These are phyloP conservation scores for Scenedesmus sp. DNA, from an alignment of 163 green algal genomes.

Conservation along the genomic window DNA sequence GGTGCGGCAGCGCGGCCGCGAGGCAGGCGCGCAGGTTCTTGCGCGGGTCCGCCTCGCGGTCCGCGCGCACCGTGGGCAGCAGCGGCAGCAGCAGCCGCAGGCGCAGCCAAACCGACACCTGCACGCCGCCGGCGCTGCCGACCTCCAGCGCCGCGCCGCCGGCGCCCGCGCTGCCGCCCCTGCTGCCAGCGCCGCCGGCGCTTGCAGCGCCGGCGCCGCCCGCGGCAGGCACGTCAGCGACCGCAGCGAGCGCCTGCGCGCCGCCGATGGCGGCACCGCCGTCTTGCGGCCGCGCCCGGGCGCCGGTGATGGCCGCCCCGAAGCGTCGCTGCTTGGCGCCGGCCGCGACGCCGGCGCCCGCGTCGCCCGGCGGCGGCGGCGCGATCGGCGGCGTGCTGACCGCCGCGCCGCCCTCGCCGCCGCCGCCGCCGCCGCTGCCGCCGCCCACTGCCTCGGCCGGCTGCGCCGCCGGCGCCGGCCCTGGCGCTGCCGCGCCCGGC, in stretches of 20 bases:
- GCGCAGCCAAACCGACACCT: constrained; percentile 38
- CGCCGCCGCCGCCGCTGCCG: background rate
- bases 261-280: too few species aligned
- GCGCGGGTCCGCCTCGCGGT: constrained; percentile 8
- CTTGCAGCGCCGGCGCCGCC: background rate
- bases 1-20: constrained; percentile 2
- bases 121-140: constrained; percentile 4
- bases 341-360: background rate
- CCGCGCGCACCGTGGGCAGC: constrained; percentile 34
- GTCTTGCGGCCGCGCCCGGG: too few species aligned
- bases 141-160: constrained; percentile 12
- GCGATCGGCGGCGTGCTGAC: background rate
- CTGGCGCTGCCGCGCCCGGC: background rate
- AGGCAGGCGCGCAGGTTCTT: constrained; percentile 29
- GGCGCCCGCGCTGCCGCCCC: background rate
- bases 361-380: background rate
- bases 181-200: constrained; percentile 1
- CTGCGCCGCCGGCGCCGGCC: too few species aligned
- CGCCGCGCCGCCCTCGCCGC: background rate
- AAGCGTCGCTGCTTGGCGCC: constrained; percentile 7
- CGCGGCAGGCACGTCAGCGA: background rate
- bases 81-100: constrained; percentile 44
- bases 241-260: too few species aligned
- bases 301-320: constrained; percentile 22
- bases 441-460: background rate